These are phyloP conservation scores for Malassezia equina DNA, from an alignment of 1,284 basidiomycete genomes.

Conservation along the genomic window DNA sequence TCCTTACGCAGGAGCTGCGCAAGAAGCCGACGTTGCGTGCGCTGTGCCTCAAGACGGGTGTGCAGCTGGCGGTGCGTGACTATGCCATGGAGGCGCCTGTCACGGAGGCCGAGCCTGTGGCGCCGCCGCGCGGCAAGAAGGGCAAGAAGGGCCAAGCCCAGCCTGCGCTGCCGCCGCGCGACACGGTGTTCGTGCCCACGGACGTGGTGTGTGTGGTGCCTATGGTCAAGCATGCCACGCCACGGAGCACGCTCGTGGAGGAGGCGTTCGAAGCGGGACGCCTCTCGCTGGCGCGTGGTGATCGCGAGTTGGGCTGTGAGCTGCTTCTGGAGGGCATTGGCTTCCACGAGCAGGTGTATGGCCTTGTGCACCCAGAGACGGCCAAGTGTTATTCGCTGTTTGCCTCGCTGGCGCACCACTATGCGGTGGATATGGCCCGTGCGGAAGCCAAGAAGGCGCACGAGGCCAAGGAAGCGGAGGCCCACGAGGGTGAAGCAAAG, in stretches of 20 bases:
- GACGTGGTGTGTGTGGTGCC: conserved; percentile 55
- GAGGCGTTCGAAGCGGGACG: conserved; percentile 55
- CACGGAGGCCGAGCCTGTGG: conserved; percentile 23
- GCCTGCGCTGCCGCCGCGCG: conserved; percentile 22
- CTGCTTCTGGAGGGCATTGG: conserved; percentile 54
- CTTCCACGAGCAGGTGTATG: conserved; percentile 56
- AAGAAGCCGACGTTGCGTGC: conserved; percentile 53
- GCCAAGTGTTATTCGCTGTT: conserved; percentile 53
- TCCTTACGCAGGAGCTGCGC: conserved; percentile 46
- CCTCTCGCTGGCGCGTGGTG: conserved; percentile 52
- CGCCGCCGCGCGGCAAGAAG: conserved; percentile 15
- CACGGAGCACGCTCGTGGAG: conserved; percentile 52
- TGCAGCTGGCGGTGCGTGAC: conserved; percentile 53
- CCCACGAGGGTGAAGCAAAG: background rate
- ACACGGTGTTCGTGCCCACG: conserved; percentile 51
- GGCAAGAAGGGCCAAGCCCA: conserved; percentile 17
- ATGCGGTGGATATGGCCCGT: conserved; percentile 23
- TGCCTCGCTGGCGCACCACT: conserved; percentile 50
- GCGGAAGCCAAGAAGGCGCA: conserved; percentile 28
- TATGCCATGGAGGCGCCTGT: conserved; percentile 49
- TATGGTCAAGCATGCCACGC: conserved; percentile 53
- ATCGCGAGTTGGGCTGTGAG: conserved; percentile 52
- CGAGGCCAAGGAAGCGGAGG: conserved; percentile 21
- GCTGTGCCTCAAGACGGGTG: conserved; percentile 52
- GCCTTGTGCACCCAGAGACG: conserved; percentile 55